phyloP scores from a whole-genome alignment of 345 rosid genomes.

The Tarenaya hassleriana region DNA sequence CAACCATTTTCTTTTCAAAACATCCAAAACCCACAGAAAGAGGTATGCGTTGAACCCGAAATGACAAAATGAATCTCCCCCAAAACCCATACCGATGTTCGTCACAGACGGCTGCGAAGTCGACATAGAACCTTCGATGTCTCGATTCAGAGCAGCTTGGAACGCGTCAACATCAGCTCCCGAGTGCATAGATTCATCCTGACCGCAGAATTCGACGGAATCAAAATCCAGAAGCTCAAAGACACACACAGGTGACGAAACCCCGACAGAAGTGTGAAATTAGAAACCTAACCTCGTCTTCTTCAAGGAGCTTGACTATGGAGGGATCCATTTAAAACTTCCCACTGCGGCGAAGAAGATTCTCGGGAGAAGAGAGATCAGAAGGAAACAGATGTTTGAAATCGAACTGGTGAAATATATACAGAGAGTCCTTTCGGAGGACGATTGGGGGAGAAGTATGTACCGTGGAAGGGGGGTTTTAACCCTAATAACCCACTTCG shows the following conservation, averaged over 20 bases:
- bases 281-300: no score
- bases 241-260: no score
- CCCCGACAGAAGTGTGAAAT: slow-evolving; percentile 1
- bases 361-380: no score
- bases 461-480: no score
- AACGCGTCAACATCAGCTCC: slow-evolving; percentile 96
- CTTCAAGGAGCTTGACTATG: no score
- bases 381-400: slow-evolving; percentile 10
- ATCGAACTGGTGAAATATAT: no score
- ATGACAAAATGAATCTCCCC: background rate
- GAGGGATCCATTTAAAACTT: no score
- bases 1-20: background rate
- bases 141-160: slow-evolving; percentile 85
- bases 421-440: no score
- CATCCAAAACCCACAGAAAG: no score
- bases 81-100: slow-evolving; percentile 31
- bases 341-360: no score
- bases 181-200: slow-evolving; percentile 96
- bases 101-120: slow-evolving; percentile 47
- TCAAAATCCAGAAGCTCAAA: slow-evolving; percentile 14
- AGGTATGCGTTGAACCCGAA: background rate
- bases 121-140: slow-evolving; percentile 66
- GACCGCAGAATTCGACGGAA: slow-evolving; percentile 17
- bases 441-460: no score
- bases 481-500: no score